Base-by-base conservation (phyloP, 1,284 basidiomycete species). In the Marasmius tenuissimus region DNA sequence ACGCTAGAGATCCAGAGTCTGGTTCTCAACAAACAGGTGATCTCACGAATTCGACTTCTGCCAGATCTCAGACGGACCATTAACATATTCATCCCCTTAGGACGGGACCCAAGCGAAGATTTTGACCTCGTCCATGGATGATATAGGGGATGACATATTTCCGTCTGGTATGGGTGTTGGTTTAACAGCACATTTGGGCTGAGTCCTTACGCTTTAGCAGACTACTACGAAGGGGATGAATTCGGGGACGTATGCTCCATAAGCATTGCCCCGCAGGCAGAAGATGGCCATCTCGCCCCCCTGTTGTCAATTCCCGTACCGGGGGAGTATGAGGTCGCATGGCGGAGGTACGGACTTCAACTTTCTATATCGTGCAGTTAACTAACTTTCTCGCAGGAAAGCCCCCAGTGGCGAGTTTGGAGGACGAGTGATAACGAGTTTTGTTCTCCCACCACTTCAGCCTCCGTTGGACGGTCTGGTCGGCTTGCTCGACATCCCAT, bases 171-270 rank as follows among this genome's bases (percentile, higher is more conserved):
- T 60, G 73, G 68, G 27, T 27, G 39, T 55, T 51, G 45, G 9
- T 54, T 38, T 50, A 37, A 37, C 47, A 11, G 57, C 18, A 47
- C 33, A 57, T 50, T 22, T 47, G 59, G 51, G 38, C 37, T 52
- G 38, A 53, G 14, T 54, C 8, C 12, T 45, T 39, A 60, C 35
- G 60, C 38, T 35, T 53, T 37, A 0, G 18, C 63, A 90, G 89
- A 87, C 61, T 89, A 85, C 74, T 70, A 83, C 9, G 71, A 83
- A 7, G 86, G 86, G 0, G 90, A 93, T 67, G 81, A 84, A 63
- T 84, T 91, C 62, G 81, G 80, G 38, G 79, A 85, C 34, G 67
- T 81, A 11, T 86, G 85, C 65, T 80, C 80, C 9, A 73, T 91
- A 37, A 78, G 78, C 50, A 69, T 87, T 61, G 71, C 78, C 3